Percentiles rank a stretch among this genome's conserved stretches.
Evolutionary conservation across 371 early-diverging fungal species (phyloP).

Genomic region (Mortierella sp.): DNA sequence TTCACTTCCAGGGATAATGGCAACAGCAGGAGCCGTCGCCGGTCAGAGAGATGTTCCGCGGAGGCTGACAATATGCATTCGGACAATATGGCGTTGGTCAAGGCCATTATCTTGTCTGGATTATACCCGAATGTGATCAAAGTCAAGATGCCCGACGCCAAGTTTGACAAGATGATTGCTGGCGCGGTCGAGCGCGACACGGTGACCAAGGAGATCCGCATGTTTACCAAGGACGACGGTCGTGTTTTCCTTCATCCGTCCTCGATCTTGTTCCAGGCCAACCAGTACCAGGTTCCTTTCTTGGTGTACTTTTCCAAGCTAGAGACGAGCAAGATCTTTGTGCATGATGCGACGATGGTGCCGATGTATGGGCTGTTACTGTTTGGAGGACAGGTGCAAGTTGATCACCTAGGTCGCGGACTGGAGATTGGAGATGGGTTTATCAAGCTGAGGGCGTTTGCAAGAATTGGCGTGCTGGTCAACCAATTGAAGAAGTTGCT

Average conservation of each 20-base stretch:
- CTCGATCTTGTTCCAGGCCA: slow-evolving; percentile 73
- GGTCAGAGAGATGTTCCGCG: slow-evolving; percentile 48
- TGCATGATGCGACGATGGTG: slow-evolving; percentile 81
- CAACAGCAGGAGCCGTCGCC: slow-evolving; percentile 42
- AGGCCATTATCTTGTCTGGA: slow-evolving; percentile 74
- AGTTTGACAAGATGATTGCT: slow-evolving; percentile 77
- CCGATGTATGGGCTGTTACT: slow-evolving; percentile 79
- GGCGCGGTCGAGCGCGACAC: slow-evolving; percentile 83
- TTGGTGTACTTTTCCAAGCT: slow-evolving; percentile 80
- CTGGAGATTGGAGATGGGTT: slow-evolving; percentile 71
- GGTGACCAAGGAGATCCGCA: slow-evolving; percentile 80
- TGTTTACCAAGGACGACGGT: slow-evolving; percentile 75
- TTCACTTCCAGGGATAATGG: slow-evolving; percentile 58
- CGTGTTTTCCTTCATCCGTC: slow-evolving; percentile 88
- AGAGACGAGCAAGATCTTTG: slow-evolving; percentile 78
- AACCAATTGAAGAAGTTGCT: slow-evolving; percentile 79
- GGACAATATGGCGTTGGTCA: slow-evolving; percentile 67
- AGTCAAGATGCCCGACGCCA: slow-evolving; percentile 77
- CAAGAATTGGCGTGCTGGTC: slow-evolving; percentile 84
- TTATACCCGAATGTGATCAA: slow-evolving; percentile 80
- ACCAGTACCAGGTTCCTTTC: slow-evolving; percentile 73
- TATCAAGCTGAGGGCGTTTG: slow-evolving; percentile 82
- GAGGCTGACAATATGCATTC: slow-evolving; percentile 60
- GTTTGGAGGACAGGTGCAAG: slow-evolving; percentile 78
- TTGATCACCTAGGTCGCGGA: slow-evolving; percentile 79